These are phyloP conservation scores for Blastosporella zonata DNA, from an alignment of 1,284 basidiomycete species.

Conservation along the genomic window DNA sequence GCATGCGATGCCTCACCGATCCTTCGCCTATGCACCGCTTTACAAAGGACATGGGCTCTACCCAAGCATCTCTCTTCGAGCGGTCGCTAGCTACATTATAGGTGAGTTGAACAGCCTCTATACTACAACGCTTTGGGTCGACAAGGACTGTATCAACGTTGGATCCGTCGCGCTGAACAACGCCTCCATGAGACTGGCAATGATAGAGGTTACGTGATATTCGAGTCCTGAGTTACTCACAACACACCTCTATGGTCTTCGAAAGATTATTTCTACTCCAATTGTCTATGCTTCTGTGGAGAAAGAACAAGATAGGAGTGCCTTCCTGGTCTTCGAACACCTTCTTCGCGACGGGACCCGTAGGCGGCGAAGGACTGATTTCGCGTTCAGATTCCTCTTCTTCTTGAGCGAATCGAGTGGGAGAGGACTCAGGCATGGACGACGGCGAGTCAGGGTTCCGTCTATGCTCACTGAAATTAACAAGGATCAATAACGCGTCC, in stretches of 20 bases:
- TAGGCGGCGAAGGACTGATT: background rate
- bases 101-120: constrained; percentile 14
- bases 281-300: constrained; percentile 21
- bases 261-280: constrained; percentile 18
- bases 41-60: constrained; percentile 30
- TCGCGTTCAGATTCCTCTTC: constrained; percentile 8
- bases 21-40: constrained; percentile 24
- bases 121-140: constrained; percentile 8
- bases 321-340: constrained; percentile 24
- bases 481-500: constrained; percentile 1
- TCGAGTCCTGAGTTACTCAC: background rate
- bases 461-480: too few species aligned
- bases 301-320: constrained; percentile 22
- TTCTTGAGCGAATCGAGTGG: constrained; percentile 3
- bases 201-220: background rate
- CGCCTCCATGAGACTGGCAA: constrained; percentile 31
- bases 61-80: constrained; percentile 17
- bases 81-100: constrained; percentile 11
- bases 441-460: background rate
- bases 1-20: constrained; percentile 20
- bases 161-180: constrained; percentile 18
- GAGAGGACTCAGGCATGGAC: background rate
- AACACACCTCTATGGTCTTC: constrained; percentile 23
- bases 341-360: background rate
- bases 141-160: constrained; percentile 30